Evolutionary conservation across 2,329 filamentous ascomycete species (phyloP).

Genomic region (Talaromyces funiculosus): DNA sequence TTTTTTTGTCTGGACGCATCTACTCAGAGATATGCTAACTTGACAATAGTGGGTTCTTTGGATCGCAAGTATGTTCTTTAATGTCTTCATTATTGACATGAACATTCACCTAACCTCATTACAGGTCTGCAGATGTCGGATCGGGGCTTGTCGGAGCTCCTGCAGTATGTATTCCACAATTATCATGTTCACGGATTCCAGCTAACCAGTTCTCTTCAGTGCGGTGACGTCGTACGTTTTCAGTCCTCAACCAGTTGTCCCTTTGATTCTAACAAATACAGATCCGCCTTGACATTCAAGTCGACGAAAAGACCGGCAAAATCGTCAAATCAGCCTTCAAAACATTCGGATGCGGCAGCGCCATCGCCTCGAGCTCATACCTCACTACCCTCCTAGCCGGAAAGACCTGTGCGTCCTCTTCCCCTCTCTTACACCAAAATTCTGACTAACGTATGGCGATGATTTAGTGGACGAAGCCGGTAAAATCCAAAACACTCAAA

Average conservation of each 20-base stretch:
- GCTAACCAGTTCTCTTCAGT: conserved; percentile 29
- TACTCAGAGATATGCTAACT: conserved; percentile 1
- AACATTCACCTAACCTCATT: background rate
- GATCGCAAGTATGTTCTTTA: conserved; percentile 8
- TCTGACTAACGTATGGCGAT: conserved; percentile 14
- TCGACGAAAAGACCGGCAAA: conserved; percentile 79
- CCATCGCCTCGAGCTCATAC: conserved; percentile 92
- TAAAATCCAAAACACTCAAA: conserved; percentile 93
- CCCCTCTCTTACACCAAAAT: background rate
- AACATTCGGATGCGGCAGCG: conserved; percentile 91
- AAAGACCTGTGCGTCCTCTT: conserved; percentile 9
- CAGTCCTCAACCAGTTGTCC: background rate
- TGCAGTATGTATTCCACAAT: conserved; percentile 38
- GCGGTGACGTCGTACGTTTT: conserved; percentile 63
- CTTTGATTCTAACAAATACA: background rate
- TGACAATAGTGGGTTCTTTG: conserved; percentile 6
- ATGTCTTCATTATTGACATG: background rate
- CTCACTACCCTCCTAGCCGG: conserved; percentile 65
- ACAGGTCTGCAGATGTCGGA: conserved; percentile 69
- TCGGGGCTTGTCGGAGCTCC: conserved; percentile 89
- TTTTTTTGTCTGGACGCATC: no score
- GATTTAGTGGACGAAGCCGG: conserved; percentile 73
- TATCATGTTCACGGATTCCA: background rate
- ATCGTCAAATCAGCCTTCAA: conserved; percentile 97
- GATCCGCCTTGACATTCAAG: conserved; percentile 90